A percentile compares a stretch with the other conserved stretches of the same genome.
Conservation (phyloP, 306 rosid species). For the Casuarina equisetifolia region DNA sequence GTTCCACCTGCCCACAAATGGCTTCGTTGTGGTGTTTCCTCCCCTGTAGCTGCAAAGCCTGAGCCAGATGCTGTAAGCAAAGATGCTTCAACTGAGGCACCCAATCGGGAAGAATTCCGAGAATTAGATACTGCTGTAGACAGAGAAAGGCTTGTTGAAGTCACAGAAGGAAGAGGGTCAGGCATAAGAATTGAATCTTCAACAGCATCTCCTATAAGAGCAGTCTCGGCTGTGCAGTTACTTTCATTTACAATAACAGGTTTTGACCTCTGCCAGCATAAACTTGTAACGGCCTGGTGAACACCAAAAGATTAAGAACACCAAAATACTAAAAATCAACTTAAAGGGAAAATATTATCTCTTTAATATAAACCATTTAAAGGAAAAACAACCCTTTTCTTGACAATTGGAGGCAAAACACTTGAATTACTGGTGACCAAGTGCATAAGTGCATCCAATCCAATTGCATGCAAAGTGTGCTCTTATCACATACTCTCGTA, state of each 20-base stretch:
- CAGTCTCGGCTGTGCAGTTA: constrained; percentile 72
- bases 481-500: neutral
- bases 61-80: constrained; percentile 48
- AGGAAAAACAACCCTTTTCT: neutral
- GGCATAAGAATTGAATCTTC: constrained; percentile 99
- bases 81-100: constrained; percentile 55
- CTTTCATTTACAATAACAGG: constrained; percentile 82
- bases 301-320: constrained; percentile 25
- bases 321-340: neutral
- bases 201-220: constrained; percentile 83
- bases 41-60: constrained; percentile 54
- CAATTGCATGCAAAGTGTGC: neutral
- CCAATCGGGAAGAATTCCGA: constrained; percentile 66
- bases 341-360: constrained; percentile 1
- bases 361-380: constrained; percentile 6
- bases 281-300: constrained; percentile 88
- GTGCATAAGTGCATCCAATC: neutral
- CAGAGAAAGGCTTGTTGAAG: constrained; percentile 58
- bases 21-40: constrained; percentile 76
- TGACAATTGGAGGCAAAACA: neutral
- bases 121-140: constrained; percentile 58
- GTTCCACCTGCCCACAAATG: constrained; percentile 83
- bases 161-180: constrained; percentile 88
- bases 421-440: neutral
- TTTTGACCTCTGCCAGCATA: constrained; percentile 98